These are phyloP conservation scores for Pyrrhoderma noxium DNA, from an alignment of 1,284 basidiomycete genomes.

Conservation along the genomic window DNA sequence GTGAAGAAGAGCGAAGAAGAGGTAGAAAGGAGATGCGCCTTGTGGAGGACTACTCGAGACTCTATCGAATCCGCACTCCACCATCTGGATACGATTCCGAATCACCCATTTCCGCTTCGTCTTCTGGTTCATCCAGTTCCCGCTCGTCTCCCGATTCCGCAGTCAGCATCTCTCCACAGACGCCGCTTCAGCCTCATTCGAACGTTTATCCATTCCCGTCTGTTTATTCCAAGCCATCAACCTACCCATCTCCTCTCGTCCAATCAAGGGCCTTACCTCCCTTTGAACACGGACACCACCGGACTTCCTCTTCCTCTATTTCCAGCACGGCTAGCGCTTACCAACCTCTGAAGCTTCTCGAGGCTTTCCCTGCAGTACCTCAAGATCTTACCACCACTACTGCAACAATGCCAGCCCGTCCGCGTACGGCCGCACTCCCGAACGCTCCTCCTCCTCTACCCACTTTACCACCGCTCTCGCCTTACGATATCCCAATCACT, in stretches of 20 bases:
- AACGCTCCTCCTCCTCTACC: constrained; percentile 3
- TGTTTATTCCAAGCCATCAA: neutral
- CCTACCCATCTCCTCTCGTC: too few species aligned
- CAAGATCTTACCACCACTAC: neutral
- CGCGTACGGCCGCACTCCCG: neutral
- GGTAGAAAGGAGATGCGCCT: neutral
- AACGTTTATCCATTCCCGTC: neutral
- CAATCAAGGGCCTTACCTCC: too few species aligned
- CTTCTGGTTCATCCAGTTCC: neutral
- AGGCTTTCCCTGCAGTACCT: constrained; percentile 3
- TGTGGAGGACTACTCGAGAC: constrained; percentile 7
- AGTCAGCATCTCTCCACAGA: neutral
- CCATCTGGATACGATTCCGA: neutral
- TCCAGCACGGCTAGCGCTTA: constrained; percentile 4
- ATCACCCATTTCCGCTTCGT: constrained; percentile 4
- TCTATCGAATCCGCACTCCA: constrained; percentile 4
- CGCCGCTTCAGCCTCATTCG: constrained; percentile 2
- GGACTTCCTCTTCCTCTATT: neutral
- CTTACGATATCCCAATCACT: neutral
- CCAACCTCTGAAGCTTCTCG: constrained; percentile 7
- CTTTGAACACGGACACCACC: neutral
- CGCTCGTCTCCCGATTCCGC: constrained; percentile 6
- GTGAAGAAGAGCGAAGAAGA: neutral
- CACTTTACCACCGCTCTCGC: neutral
- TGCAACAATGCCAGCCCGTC: neutral